Evolutionary conservation across 1,284 basidiomycete genomes (phyloP), one percentile per base, ranked within the genome.

Genomic region (Thelephora terrestris): DNA sequence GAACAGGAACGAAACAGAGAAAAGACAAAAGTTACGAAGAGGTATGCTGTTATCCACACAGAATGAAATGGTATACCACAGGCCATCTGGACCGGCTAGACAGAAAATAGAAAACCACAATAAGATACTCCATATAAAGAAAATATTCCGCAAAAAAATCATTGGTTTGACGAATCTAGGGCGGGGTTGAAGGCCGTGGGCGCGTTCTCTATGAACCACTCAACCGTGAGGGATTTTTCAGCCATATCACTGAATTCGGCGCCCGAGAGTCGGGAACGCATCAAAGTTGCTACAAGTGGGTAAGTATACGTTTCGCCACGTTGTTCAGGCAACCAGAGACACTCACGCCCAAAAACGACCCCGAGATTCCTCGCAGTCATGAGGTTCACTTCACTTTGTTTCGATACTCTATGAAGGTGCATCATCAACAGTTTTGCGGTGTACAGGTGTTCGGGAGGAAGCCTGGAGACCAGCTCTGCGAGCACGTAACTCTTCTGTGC

Each of bases 261-360:
- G 35, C 78, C 75, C 5, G 89, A 84, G 61, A 95, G 87, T 29
- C 78, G 75, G 1, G 92, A 95, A 52, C 91, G 81, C 81, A 98
- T 90, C 20, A 98, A 73, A 0, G 95, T 99, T 6, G 95, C 92
- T 96, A 59, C 7, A n/a, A 38, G 51, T 18, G 21, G 18, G 24
- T 55, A 10, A 63, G 52, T 49, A 37, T 43, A 32, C 25, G 12
- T 3, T 14, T 14, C 29, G 14, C 14, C 29, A 14, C 29, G 9
- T 10, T 14, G 12, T 10, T 32, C 12, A 9, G 24, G 40, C 47
- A 36, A 44, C 21, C 24, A 45, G 45, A 18, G 49, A 40, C 12
- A 84, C 92, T 71, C 65, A 97, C 93, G 95, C 56, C 96, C 96
- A 70, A 99, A 98, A 38, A 99, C 93, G n/a, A 98, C 92, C n/a